Conservation (phyloP, 495 filamentous ascomycete species). For the Penicillium coprophilum region DNA sequence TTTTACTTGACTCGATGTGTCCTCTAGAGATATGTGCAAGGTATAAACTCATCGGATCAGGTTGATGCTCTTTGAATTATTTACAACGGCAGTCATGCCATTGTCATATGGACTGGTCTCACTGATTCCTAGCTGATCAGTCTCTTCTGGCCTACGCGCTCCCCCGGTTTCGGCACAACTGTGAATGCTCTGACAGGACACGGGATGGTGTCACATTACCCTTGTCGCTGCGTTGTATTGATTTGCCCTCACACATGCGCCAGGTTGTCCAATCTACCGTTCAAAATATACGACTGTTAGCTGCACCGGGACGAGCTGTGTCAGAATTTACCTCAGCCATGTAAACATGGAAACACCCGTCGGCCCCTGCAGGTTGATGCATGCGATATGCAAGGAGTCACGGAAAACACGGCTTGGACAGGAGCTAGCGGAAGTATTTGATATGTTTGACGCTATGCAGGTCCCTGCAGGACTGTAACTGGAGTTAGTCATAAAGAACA, state of each 20-base stretch:
- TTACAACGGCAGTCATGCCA: background rate
- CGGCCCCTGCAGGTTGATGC: constrained; percentile 1
- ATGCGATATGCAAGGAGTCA: constrained; percentile 4
- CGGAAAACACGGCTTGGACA: background rate
- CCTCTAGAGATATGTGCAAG: background rate
- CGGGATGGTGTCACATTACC: constrained; percentile 1
- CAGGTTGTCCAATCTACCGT: background rate
- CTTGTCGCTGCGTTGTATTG: background rate
- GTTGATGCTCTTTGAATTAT: background rate
- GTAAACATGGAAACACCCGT: background rate
- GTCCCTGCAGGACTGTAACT: background rate
- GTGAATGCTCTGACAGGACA: background rate
- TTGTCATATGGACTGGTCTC: background rate
- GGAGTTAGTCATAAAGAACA: background rate
- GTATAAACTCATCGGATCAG: background rate
- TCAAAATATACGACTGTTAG: constrained; percentile 1
- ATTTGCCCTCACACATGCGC: background rate
- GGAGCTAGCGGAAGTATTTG: background rate
- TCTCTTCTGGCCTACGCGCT: too few relatives aligned
- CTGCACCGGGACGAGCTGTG: constrained; percentile 2
- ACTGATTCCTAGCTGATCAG: too few relatives aligned
- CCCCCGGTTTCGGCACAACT: background rate
- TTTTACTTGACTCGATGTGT: background rate
- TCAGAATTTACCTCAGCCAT: background rate
- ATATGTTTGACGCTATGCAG: background rate